Evolutionary conservation across 1,139 yeast species (phyloP), one percentile per base, ranked within the genome.

Genomic region (Yueomyces sp.): DNA sequence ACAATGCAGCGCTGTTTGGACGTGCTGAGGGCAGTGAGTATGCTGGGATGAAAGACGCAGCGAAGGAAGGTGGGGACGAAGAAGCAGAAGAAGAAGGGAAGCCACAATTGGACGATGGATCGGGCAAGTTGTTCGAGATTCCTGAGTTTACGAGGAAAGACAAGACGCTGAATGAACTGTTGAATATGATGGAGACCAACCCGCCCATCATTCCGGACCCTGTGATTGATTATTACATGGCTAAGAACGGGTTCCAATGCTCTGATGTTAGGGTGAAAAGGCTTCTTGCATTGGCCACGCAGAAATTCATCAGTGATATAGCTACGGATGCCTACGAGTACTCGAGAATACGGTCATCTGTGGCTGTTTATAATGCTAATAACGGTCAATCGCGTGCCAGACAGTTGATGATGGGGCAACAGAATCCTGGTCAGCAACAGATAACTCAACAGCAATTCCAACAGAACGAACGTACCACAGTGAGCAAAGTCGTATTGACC

Each of bases 141-240:
- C 89, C 93, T 0, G 84, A 80, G 46, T 68, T 82, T 44, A 75
- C 87, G 1, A 71, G 91, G 49, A 84, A 85, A 53, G 98, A 93
- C 55, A 87, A 86, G 57, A 81, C 95, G 0, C 67, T 93, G 39
- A 78, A 80, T 52, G 97, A 93, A 53, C 81, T 93, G 34, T 70
- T 93, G 35, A 83, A 81, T 41, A 70, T 87, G 64, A 82, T 91
- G 89, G 95, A 86, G 49, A 95, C 87, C 46, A 87, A 81, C 61
- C 87, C 96, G 2, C 98, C 98, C 1, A 83, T 93, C 37, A 91
- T 93, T 38, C 99, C 99, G 0, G 98, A 93, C 59, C 93, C 95
- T 0, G 97, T 93, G n/a, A 85, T 96, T 0, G 97, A 91, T 57
- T 91, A 86, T 61, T 91, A 91, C 56, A 67, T 93, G 41, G 80